A percentile compares a stretch with the other conserved stretches of the same genome.
Evolutionary conservation across 192 early-diverging fungal genomes (phyloP).

Genomic region (Coemansia sp.): DNA sequence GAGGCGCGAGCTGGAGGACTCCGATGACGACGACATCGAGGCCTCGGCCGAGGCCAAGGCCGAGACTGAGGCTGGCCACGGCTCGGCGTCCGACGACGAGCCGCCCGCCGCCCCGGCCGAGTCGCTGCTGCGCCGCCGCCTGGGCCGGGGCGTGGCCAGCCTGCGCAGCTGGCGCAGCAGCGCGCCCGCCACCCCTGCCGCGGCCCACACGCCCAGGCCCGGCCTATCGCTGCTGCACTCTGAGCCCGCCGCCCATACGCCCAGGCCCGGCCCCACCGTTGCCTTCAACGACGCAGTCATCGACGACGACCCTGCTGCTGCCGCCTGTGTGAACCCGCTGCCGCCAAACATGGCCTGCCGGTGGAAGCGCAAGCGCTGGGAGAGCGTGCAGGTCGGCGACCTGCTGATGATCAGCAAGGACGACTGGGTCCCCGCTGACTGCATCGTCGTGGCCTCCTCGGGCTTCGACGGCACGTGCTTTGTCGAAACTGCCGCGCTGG

Average conservation of each 20-base stretch:
- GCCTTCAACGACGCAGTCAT: slow-evolving; percentile 45
- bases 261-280: slow-evolving; percentile 9
- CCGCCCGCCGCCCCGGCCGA: slow-evolving; percentile 5
- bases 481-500: slow-evolving; percentile 83
- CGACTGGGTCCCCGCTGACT: slow-evolving; percentile 80
- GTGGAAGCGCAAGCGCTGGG: slow-evolving; percentile 55
- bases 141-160: slow-evolving; percentile 40
- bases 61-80: neutral
- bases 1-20: slow-evolving; percentile 53
- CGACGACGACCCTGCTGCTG: slow-evolving; percentile 15
- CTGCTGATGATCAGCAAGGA: slow-evolving; percentile 72
- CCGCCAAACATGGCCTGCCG: slow-evolving; percentile 51
- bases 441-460: slow-evolving; percentile 68
- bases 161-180: slow-evolving; percentile 44
- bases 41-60: no score
- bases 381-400: slow-evolving; percentile 76
- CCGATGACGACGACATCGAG: slow-evolving; percentile 52
- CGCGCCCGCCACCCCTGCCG: neutral
- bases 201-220: neutral
- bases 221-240: neutral
- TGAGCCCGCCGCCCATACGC: neutral
- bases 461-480: slow-evolving; percentile 75
- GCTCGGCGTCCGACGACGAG: neutral
- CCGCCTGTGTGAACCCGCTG: slow-evolving; percentile 15
- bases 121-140: slow-evolving; percentile 28